These are phyloP conservation scores for Cantharellus anzutake DNA, from an alignment of 768 basidiomycete species.

Conservation along the genomic window DNA sequence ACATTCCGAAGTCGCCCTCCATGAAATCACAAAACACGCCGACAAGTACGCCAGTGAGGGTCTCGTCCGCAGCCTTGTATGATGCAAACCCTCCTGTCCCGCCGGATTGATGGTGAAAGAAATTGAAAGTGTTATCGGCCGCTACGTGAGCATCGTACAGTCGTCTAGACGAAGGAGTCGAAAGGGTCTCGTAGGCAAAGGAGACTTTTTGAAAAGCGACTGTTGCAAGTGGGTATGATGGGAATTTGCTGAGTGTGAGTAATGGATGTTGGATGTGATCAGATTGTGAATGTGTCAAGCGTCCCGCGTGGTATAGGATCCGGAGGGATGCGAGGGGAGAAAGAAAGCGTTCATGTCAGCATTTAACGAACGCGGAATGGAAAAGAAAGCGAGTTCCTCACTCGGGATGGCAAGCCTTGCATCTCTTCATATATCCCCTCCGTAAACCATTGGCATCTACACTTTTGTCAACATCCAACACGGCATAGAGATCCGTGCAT, in stretches of 20 bases:
- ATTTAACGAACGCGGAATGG: neutral
- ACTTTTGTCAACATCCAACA: slow-evolving; percentile 43
- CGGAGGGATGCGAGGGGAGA: neutral
- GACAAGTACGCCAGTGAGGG: slow-evolving; percentile 52
- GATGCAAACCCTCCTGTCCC: slow-evolving; percentile 20
- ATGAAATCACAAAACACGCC: slow-evolving; percentile 66
- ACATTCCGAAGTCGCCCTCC: slow-evolving; percentile 74
- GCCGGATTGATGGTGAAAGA: slow-evolving; percentile 21
- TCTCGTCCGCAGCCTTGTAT: slow-evolving; percentile 36
- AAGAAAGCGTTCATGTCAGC: neutral
- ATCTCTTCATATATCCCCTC: slow-evolving; percentile 57
- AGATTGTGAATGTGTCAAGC: neutral
- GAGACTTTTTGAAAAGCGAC: slow-evolving; percentile 75
- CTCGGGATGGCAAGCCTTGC: slow-evolving; percentile 75
- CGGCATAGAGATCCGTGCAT: slow-evolving; percentile 48
- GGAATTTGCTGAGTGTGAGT: slow-evolving; percentile 44
- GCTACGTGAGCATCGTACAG: slow-evolving; percentile 33
- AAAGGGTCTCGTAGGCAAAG: slow-evolving; percentile 65
- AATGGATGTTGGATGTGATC: neutral
- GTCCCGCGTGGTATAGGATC: neutral
- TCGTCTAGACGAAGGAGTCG: slow-evolving; percentile 46
- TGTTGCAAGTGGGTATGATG: slow-evolving; percentile 55
- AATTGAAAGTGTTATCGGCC: slow-evolving; percentile 35
- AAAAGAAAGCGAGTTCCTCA: slow-evolving; percentile 21
- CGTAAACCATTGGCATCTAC: slow-evolving; percentile 44